These are phyloP conservation scores for Pistacia integerrima DNA, from an alignment of 345 rosid species.

Conservation along the genomic window DNA sequence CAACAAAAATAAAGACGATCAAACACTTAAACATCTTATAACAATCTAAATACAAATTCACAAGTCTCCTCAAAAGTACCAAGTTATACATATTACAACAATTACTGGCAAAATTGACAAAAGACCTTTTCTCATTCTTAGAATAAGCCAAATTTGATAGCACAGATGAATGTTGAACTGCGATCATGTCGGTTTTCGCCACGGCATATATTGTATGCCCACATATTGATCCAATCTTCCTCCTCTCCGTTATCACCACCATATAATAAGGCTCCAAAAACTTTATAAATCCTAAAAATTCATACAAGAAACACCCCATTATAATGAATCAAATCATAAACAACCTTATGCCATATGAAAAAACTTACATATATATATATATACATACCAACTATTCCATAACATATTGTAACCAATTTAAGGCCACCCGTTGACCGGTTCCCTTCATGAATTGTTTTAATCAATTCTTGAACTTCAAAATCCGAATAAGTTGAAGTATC, in stretches of 20 bases:
- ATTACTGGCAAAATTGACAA: slow-evolving; percentile 86
- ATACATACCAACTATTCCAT: slow-evolving; percentile 82
- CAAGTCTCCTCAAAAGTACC: slow-evolving; percentile 48
- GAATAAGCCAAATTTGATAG: slow-evolving; percentile 80
- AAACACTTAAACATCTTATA: slow-evolving; percentile 25
- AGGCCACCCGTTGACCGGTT: slow-evolving; percentile 84
- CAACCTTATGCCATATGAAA: no score
- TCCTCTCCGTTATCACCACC: slow-evolving; percentile 85
- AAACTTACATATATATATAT: no score
- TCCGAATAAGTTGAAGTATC: slow-evolving; percentile 69
- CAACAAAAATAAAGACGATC: slow-evolving; percentile 34
- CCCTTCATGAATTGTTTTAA: slow-evolving; percentile 77
- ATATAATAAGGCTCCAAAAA: slow-evolving; percentile 96
- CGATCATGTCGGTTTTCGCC: slow-evolving; percentile 68
- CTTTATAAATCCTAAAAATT: slow-evolving; percentile 70
- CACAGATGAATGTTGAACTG: slow-evolving; percentile 66
- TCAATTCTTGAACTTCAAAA: slow-evolving; percentile 63
- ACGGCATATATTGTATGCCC: slow-evolving; percentile 78
- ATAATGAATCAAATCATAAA: no score
- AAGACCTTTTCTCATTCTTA: slow-evolving; percentile 98
- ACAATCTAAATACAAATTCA: slow-evolving; percentile 53
- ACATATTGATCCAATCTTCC: slow-evolving; percentile 81
- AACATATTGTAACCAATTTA: slow-evolving; percentile 75
- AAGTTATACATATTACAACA: slow-evolving; percentile 66
- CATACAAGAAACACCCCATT: slow-evolving; percentile 14